Evolutionary conservation across 1,139 yeast species (phyloP), one percentile per base, ranked within the genome.

Genomic region (Hanseniaspora gamundiae): DNA sequence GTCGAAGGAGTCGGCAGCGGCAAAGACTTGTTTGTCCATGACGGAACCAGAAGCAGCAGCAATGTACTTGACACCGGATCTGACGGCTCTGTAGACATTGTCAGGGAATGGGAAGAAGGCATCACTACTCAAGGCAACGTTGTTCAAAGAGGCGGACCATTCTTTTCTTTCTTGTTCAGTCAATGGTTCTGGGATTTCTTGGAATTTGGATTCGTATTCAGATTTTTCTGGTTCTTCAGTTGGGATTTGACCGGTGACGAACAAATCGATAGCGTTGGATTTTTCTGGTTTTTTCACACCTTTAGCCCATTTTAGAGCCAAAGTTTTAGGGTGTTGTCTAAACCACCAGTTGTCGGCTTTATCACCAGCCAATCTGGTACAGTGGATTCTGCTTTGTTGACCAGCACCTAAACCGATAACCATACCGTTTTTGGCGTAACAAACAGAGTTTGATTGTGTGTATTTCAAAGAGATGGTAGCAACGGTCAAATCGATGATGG

Each of bases 101-200:
- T 91, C 98, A 52, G 97, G 94, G 91, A 91, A 91, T 68, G 98
- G 98, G 94, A 91, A 91, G 77, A 91, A 91, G 35, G 98, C 98
- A 65, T 91, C 98, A 3, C 96, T 86, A 16, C 96, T 82, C 56
- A 87, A 73, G 9, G 97, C 88, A 48, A 93, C 98, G 56, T 84
- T 79, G 48, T 69, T 75, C 62, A 86, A 74, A 69, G 87, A 78
- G 50, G 69, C 59, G 54, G 81, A 68, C 97, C 97, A 91, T 57
- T 84, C 95, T 52, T 70, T 69, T 69, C 93, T 85, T 72, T 93
- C 98, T 53, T 73, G 79, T 35, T 67, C 67, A 46, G 95, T 79
- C 57, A 91, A 73, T 47, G 95, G 95, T 54, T 68, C 73, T 54
- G 98, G 98, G 33, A 88, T 57, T 51, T 68, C 79, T 47, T 73